phyloP scores from a whole-genome alignment of 1,139 yeast species.

The Kodamaea sp. region DNA sequence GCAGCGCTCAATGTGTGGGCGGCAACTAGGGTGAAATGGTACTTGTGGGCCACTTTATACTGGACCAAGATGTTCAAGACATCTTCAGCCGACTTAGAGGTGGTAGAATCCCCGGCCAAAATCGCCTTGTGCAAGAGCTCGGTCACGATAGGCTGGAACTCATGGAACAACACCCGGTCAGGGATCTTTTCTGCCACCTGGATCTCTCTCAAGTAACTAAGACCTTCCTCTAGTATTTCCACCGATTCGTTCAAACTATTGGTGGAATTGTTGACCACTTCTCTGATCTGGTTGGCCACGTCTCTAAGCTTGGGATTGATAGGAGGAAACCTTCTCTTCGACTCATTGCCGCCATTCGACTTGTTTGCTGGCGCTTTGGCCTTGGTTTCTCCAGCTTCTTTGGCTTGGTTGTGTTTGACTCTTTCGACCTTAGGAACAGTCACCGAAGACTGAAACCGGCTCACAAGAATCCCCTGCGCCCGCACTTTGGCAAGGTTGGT shows the following conservation, averaged over 20 bases:
- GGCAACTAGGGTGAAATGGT: conserved; percentile 33
- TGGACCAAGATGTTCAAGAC: conserved; percentile 30
- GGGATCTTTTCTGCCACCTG: conserved; percentile 35
- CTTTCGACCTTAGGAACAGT: background rate
- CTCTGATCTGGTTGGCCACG: conserved; percentile 33
- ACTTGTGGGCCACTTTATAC: conserved; percentile 33
- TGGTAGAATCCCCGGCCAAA: conserved; percentile 15
- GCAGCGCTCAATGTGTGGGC: conserved; percentile 19
- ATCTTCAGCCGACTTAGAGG: conserved; percentile 21
- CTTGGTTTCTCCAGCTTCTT: conserved; percentile 2
- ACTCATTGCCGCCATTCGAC: background rate
- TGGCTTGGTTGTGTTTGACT: conserved; percentile 2
- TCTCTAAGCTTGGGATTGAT: conserved; percentile 34
- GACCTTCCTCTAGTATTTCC: conserved; percentile 46
- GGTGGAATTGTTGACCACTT: conserved; percentile 23
- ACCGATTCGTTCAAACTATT: conserved; percentile 31
- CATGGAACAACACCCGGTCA: conserved; percentile 12
- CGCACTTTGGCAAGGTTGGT: conserved; percentile 12
- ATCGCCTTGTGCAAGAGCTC: conserved; percentile 24
- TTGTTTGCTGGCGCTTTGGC: conserved; percentile 3
- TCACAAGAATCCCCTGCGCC: conserved; percentile 10
- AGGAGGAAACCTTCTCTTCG: conserved; percentile 1
- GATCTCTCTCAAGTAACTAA: conserved; percentile 40
- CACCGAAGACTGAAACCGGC: conserved; percentile 19
- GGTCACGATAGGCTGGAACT: conserved; percentile 30